phyloP scores from a whole-genome alignment of 768 basidiomycete genomes.

The Holtermannia corniformis region DNA sequence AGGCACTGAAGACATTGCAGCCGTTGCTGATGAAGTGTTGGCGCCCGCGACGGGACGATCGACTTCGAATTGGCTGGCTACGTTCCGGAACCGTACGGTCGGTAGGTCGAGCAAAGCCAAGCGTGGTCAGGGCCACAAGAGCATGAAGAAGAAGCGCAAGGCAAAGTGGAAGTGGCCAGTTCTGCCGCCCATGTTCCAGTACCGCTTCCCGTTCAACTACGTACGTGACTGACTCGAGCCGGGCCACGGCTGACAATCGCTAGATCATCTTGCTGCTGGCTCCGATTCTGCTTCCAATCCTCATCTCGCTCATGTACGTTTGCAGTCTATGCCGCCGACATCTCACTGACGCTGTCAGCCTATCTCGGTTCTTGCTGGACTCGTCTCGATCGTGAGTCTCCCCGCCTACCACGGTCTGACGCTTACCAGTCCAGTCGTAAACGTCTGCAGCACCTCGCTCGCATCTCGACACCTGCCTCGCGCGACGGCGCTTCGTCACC shows the following conservation, averaged over 20 bases:
- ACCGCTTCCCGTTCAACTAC: constrained; percentile 28
- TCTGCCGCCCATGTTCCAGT: constrained; percentile 23
- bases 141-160: constrained; percentile 6
- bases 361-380: neutral
- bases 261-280: constrained; percentile 22
- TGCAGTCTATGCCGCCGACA: neutral
- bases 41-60: too few relatives aligned
- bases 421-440: constrained; percentile 9
- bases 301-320: constrained; percentile 22
- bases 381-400: constrained; percentile 10
- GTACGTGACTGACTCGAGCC: constrained; percentile 10
- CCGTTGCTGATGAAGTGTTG: neutral
- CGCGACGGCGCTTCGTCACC: neutral
- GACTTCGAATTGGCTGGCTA: neutral
- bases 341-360: neutral
- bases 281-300: constrained; percentile 22
- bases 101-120: neutral
- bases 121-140: neutral
- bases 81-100: neutral
- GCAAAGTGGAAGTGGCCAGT: constrained; percentile 6
- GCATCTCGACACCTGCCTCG: neutral
- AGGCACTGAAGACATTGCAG: neutral
- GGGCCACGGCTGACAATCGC: constrained; percentile 2
- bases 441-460: constrained; percentile 15
- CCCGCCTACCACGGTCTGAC: constrained; percentile 11